phyloP scores from a whole-genome alignment of 169 alveolate species.

The Theileria parva region DNA sequence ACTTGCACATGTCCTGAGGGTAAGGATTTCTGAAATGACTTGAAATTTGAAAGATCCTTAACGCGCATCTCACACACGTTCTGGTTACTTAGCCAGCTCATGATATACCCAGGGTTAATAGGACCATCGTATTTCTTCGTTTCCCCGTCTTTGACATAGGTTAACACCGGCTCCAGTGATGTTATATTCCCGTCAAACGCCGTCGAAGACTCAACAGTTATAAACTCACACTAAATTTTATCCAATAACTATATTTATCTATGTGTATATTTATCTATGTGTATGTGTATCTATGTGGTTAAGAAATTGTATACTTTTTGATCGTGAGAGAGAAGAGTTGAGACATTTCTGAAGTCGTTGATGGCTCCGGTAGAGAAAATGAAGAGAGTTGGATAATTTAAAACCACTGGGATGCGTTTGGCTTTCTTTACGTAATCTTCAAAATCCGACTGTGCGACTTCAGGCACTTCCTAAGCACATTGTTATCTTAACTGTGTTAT shows the following conservation, averaged over 20 bases:
- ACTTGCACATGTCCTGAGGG: constrained; percentile 46
- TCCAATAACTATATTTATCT: no score
- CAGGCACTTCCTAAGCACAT: constrained; percentile 24
- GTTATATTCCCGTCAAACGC: constrained; percentile 21
- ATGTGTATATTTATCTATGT: no score
- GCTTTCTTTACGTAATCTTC: constrained; percentile 27
- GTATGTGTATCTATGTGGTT: no score
- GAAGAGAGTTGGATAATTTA: constrained; percentile 42
- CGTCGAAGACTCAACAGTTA: constrained; percentile 31
- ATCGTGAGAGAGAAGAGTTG: constrained; percentile 34
- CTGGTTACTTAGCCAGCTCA: constrained; percentile 50
- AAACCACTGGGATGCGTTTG: constrained; percentile 40
- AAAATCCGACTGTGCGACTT: constrained; percentile 31
- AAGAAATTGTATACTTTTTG: constrained; percentile 35
- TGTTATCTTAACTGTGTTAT: not conserved
- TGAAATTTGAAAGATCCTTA: constrained; percentile 6
- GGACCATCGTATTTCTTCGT: constrained; percentile 18
- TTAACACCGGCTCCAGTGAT: constrained; percentile 45
- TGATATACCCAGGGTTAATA: constrained; percentile 22
- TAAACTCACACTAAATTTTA: constrained; percentile 47
- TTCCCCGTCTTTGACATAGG: constrained; percentile 45
- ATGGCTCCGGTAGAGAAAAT: constrained; percentile 15
- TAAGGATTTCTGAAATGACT: constrained; percentile 19
- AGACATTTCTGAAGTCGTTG: constrained; percentile 25
- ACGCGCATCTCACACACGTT: constrained; percentile 48